Conservation (phyloP, 495 filamentous ascomycete genomes). For the Neurospora sp. region DNA sequence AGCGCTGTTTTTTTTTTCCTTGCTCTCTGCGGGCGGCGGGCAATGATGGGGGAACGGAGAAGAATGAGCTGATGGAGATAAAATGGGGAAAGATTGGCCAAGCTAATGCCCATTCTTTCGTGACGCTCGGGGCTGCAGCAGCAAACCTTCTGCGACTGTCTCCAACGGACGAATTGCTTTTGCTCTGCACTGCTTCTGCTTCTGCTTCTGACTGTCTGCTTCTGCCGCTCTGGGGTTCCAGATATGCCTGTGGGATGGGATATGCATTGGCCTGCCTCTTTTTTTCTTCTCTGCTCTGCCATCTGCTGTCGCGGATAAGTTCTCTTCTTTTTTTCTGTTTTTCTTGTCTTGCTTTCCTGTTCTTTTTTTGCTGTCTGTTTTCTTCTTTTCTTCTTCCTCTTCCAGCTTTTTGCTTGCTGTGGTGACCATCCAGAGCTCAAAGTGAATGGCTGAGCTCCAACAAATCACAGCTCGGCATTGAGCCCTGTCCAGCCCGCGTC, state of each 20-base stretch:
- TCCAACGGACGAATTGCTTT: neutral
- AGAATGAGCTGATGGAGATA: neutral
- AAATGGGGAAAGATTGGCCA: neutral
- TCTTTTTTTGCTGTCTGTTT: neutral
- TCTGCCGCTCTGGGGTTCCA: neutral
- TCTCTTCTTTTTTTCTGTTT: neutral
- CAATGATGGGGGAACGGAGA: neutral
- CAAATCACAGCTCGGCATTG: neutral
- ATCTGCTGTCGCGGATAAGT: neutral
- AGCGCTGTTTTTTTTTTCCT: neutral
- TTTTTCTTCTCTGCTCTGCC: neutral
- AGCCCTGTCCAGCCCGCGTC: neutral
- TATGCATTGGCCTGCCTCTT: neutral
- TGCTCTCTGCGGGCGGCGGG: neutral
- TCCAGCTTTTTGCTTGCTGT: neutral
- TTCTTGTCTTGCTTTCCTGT: neutral
- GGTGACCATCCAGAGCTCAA: neutral
- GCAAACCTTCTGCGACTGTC: neutral
- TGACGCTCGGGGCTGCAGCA: neutral
- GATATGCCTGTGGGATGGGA: neutral
- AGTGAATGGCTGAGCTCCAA: neutral
- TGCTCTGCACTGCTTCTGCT: neutral
- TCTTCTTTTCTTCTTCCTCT: neutral
- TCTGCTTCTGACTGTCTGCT: neutral
- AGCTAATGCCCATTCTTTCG: neutral